These are phyloP conservation scores for Aspergillus sparsus DNA, from an alignment of 495 filamentous ascomycete genomes.

Conservation along the genomic window DNA sequence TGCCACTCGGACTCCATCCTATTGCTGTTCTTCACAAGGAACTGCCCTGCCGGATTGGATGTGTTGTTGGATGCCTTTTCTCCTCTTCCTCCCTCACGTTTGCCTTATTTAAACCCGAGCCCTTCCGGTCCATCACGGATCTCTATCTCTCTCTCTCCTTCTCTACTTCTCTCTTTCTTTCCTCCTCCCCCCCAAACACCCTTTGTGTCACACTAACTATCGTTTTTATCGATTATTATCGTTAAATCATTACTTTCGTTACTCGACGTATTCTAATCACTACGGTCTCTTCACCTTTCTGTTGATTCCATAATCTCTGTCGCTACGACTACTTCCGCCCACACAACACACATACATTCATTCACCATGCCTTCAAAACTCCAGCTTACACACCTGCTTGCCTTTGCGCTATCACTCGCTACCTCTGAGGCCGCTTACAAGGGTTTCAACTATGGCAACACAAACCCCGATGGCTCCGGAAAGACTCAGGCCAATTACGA, in stretches of 20 bases:
- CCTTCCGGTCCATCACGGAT: too few relatives aligned
- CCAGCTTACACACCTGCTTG: constrained; percentile 39
- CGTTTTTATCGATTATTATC: not conserved
- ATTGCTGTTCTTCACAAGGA: too few relatives aligned
- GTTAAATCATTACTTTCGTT: not conserved
- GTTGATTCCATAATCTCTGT: not conserved
- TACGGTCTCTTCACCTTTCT: too few relatives aligned
- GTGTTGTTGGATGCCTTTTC: not conserved
- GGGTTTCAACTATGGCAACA: constrained; percentile 84
- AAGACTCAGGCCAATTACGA: constrained; percentile 69
- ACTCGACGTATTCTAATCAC: not conserved
- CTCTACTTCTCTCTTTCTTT: not conserved
- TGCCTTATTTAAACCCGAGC: too few relatives aligned
- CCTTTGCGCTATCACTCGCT: constrained; percentile 48
- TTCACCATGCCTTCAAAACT: constrained; percentile 10
- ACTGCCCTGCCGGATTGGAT: too few relatives aligned
- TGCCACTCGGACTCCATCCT: not conserved
- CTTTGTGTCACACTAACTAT: too few relatives aligned
- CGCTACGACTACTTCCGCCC: not conserved
- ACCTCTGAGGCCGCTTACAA: constrained; percentile 52
- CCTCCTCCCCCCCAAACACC: not conserved
- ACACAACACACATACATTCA: not conserved
- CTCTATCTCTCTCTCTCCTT: too few relatives aligned
- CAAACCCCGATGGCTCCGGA: constrained; percentile 59
- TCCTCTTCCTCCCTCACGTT: too few relatives aligned